These are phyloP conservation scores for Madurella mycetomatis DNA, from an alignment of 2,329 filamentous ascomycete genomes.

Conservation along the genomic window DNA sequence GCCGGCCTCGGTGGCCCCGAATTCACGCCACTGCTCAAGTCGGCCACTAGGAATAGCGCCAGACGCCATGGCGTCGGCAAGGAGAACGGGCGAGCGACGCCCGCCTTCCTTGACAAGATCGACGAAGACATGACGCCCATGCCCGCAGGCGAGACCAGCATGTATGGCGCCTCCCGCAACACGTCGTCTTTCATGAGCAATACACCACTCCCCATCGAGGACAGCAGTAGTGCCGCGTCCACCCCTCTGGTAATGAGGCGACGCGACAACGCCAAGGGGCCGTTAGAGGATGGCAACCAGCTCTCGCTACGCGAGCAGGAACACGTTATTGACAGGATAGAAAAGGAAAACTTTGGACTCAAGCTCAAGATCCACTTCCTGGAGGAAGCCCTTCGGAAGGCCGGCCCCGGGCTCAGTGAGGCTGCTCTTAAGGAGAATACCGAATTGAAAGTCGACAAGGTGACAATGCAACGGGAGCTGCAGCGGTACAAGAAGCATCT, in stretches of 20 bases:
- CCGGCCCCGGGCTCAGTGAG: slow-evolving; percentile 85
- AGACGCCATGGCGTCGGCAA: slow-evolving; percentile 54
- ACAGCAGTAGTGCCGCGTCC: slow-evolving; percentile 74
- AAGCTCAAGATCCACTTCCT: slow-evolving; percentile 97
- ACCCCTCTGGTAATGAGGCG: slow-evolving; percentile 73
- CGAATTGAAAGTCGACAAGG: slow-evolving; percentile 87
- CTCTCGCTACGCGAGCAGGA: slow-evolving; percentile 92
- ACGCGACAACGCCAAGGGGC: slow-evolving; percentile 54
- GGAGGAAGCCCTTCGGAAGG: slow-evolving; percentile 82
- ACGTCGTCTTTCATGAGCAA: slow-evolving; percentile 59
- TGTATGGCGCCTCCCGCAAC: slow-evolving; percentile 61
- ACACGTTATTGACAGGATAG: slow-evolving; percentile 89
- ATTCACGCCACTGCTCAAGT: slow-evolving; percentile 92
- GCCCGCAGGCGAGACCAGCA: slow-evolving; percentile 60
- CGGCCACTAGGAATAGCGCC: slow-evolving; percentile 66
- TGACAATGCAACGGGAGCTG: slow-evolving; percentile 84
- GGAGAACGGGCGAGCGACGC: slow-evolving; percentile 59
- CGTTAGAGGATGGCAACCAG: slow-evolving; percentile 81
- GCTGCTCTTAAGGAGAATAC: slow-evolving; percentile 90
- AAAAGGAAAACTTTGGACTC: slow-evolving; percentile 96
- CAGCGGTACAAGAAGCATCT: slow-evolving; percentile 82
- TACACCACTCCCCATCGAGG: slow-evolving; percentile 71
- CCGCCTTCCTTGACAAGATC: slow-evolving; percentile 64
- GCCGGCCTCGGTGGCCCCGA: slow-evolving; percentile 64
- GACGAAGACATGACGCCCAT: slow-evolving; percentile 71